Conservation (phyloP, 2,329 filamentous ascomycete species). For the Clonostachys solani region DNA sequence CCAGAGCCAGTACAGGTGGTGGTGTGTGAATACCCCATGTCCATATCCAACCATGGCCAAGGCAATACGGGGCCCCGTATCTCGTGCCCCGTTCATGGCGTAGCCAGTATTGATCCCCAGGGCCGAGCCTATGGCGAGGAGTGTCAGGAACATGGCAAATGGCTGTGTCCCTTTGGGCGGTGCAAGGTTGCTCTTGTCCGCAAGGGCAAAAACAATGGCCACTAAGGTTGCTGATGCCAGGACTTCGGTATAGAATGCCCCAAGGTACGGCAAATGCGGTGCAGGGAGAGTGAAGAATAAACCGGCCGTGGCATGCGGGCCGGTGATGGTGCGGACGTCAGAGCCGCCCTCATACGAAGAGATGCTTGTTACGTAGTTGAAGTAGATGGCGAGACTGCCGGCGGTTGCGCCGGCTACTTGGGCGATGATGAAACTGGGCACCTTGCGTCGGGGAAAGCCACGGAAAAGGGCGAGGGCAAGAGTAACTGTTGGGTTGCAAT, state of each 20-base stretch:
- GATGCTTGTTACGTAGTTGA: background rate
- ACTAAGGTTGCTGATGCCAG: background rate
- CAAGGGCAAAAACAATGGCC: background rate
- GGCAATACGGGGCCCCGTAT: background rate
- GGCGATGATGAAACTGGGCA: background rate
- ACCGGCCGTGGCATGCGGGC: background rate
- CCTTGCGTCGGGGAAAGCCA: background rate
- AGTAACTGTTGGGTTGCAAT: slow-evolving; percentile 1
- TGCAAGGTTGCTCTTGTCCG: slow-evolving; percentile 1
- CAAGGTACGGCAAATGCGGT: background rate
- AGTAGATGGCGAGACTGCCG: background rate
- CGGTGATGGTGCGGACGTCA: background rate
- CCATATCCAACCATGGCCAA: background rate
- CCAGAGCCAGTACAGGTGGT: slow-evolving; percentile 1
- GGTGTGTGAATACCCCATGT: background rate
- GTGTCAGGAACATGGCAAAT: background rate
- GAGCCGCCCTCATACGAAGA: background rate
- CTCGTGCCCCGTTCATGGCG: background rate
- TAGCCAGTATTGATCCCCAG: slow-evolving; percentile 1
- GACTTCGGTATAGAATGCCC: slow-evolving; percentile 1
- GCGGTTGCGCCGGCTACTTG: background rate
- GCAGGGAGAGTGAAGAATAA: slow-evolving; percentile 1
- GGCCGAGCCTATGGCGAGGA: background rate
- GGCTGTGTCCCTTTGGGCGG: slow-evolving; percentile 1
- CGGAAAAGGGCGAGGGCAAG: background rate